Conservation (phyloP, 108 stramenopile genomes). For the Asterionellopsis glacialis region DNA sequence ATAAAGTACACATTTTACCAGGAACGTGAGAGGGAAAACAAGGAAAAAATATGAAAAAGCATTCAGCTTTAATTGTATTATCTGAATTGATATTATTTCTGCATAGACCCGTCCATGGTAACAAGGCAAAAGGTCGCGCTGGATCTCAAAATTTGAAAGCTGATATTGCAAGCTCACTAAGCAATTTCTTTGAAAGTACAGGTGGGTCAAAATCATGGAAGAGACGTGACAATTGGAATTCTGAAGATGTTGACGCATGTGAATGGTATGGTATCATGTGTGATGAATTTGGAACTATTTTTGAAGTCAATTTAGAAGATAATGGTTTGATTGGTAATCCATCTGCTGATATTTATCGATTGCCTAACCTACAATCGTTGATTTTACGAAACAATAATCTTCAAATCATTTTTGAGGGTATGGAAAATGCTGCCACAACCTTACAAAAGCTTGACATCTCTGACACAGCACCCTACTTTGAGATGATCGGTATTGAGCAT, state of each 20-base stretch:
- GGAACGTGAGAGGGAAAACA: no score
- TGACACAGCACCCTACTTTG: slow-evolving; percentile 12
- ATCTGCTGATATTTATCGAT: neutral
- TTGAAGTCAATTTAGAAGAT: slow-evolving; percentile 33
- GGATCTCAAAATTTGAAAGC: no score
- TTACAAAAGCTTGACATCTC: slow-evolving; percentile 38
- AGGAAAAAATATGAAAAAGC: no score
- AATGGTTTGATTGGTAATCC: slow-evolving; percentile 31
- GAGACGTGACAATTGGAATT: slow-evolving; percentile 35
- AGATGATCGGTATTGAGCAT: slow-evolving; percentile 11
- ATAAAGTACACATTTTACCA: no score
- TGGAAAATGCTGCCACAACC: slow-evolving; percentile 35
- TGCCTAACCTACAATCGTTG: slow-evolving; percentile 1
- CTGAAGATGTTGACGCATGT: slow-evolving; percentile 36
- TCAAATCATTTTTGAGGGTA: slow-evolving; percentile 42
- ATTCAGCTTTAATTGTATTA: no score
- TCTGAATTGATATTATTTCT: no score
- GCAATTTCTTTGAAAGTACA: no score
- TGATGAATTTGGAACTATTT: slow-evolving; percentile 16
- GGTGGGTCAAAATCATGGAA: neutral
- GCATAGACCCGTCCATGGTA: no score
- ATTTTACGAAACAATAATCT: slow-evolving; percentile 23
- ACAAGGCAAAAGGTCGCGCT: no score
- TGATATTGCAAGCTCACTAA: no score
- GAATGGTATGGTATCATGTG: slow-evolving; percentile 53